Percentiles rank a stretch among this genome's conserved stretches.
phyloP scores from a whole-genome alignment of 2,329 filamentous ascomycete species.

The Diaporthe ampelina region DNA sequence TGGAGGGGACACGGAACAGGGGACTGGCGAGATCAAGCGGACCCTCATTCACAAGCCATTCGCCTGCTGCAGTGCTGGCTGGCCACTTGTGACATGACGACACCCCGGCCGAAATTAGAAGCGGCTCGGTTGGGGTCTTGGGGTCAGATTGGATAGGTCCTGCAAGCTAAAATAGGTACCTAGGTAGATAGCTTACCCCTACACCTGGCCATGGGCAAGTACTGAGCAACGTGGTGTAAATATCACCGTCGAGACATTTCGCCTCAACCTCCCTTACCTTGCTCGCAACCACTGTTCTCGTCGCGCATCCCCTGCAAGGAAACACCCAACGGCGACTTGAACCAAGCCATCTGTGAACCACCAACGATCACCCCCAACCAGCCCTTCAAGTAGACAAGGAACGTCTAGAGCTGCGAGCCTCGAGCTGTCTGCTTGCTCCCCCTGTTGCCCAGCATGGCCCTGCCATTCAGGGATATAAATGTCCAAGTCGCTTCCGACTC shows the following conservation, averaged over 20 bases:
- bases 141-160: constrained; percentile 10
- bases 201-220: not conserved
- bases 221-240: constrained; percentile 33
- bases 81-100: constrained; percentile 37
- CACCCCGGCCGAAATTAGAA: constrained; percentile 41
- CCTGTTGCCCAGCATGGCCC: constrained; percentile 50
- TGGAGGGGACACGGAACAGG: constrained; percentile 2
- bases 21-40: constrained; percentile 26
- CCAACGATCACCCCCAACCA: not conserved
- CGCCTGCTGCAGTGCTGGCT: not conserved
- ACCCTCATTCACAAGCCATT: constrained; percentile 38
- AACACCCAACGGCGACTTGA: not conserved
- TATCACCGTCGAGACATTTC: constrained; percentile 10
- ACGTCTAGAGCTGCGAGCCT: constrained; percentile 18
- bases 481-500: constrained; percentile 91
- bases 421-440: constrained; percentile 4
- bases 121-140: constrained; percentile 33
- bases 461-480: constrained; percentile 96
- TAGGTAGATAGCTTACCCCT: constrained; percentile 33
- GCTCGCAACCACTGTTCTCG: not conserved
- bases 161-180: constrained; percentile 31
- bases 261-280: constrained; percentile 14
- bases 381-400: not conserved
- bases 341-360: not conserved
- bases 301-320: constrained; percentile 9